Base-by-base conservation (phyloP, 2,329 filamentous ascomycete species). In the Boeremia lycopersici region DNA sequence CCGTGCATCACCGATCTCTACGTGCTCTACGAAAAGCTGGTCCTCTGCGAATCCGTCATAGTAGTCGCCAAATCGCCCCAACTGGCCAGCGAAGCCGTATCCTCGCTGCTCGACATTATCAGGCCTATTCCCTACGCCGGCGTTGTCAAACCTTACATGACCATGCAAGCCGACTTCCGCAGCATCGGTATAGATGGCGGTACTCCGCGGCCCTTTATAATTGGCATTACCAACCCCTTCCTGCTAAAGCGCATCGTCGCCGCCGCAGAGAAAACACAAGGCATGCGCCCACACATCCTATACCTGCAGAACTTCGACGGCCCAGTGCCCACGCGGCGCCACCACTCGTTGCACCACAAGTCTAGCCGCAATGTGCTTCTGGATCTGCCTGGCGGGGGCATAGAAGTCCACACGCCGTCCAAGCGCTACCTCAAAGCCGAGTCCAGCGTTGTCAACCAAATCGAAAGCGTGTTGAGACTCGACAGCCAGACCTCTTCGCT, bases 141-240 rank as follows among this genome's bases (percentile, higher is more conserved):
- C 11, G 67, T 73, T 2, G 62, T 73, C 28, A 73, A 73, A 49
- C 75, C 75, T 10, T 78, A 77, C 57, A 69, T 77, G 64, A 77
- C 74, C 31, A 78, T 78, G 76, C 76, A 78, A 60, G 73, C 74
- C 10, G 74, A 77, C 26, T 76, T 76, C 56, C 65, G 68, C n/a
- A 67, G 67, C 42, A 74, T 74, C 7, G 74, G 74, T 35, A 70
- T 76, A 44, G 74, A 76, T 42, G 73, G 74, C 13, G 74, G 74
- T 2, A 72, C 72, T 10, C 73, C 75, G 1, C 62, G 70, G 12
- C 68, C 71, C 9, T 77, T 76, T 60, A 64, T 77, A 6, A 64
- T 76, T 42, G 75, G 75, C 29, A 74, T 76, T 54, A 77, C 75
- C 6, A 77, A 77, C 41, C 75, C 75, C 2, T 77, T 77, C 52